Evolutionary conservation across 75 land plant genomes (phyloP).

Genomic region (Picea glauca): DNA sequence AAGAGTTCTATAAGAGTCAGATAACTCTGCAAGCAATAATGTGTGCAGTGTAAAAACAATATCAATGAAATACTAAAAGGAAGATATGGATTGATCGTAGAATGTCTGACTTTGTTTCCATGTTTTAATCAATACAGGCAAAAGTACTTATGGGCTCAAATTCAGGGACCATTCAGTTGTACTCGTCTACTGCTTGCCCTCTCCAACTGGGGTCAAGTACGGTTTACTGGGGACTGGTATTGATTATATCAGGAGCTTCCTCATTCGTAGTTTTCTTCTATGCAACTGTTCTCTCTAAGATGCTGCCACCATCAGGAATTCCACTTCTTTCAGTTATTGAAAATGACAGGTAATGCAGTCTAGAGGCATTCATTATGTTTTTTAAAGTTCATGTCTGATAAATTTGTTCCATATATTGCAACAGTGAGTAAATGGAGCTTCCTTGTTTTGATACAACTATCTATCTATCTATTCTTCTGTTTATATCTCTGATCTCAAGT

Average conservation of each 20-base stretch:
- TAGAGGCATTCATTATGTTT: too few species aligned
- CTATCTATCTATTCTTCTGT: too few species aligned
- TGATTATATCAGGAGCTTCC: constrained; percentile 40
- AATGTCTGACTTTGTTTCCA: not conserved
- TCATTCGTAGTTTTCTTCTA: constrained; percentile 34
- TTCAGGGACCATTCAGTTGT: constrained; percentile 5
- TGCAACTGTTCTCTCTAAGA: constrained; percentile 63
- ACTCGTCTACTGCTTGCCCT: not conserved
- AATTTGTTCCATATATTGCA: too few species aligned
- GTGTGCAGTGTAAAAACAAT: not conserved
- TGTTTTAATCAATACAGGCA: not conserved
- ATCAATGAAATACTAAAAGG: not conserved
- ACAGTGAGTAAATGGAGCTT: too few species aligned
- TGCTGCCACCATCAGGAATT: constrained; percentile 58
- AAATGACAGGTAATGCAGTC: constrained; percentile 50
- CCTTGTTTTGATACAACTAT: too few species aligned
- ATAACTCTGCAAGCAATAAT: not conserved
- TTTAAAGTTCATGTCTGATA: too few species aligned
- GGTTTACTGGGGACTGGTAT: constrained; percentile 19
- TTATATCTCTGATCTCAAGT: too few species aligned
- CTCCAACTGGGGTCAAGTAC: not conserved
- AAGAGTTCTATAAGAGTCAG: too few species aligned
- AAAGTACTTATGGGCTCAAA: not conserved
- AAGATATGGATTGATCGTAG: not conserved
- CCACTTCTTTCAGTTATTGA: constrained; percentile 51